phyloP scores from a whole-genome alignment of 1,284 basidiomycete species.

The Earliella scabrosa region DNA sequence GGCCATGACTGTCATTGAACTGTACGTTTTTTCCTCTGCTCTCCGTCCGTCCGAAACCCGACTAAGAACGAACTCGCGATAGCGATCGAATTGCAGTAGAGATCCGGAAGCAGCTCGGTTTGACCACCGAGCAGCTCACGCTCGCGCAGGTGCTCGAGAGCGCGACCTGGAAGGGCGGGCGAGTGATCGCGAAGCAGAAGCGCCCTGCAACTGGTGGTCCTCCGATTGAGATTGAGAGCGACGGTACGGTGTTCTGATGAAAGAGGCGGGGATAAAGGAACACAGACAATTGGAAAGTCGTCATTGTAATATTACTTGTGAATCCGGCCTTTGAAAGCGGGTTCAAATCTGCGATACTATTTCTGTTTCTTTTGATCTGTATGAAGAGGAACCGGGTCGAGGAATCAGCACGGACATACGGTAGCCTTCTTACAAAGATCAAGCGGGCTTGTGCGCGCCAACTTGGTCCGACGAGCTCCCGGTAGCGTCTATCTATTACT shows the following conservation, averaged over 20 bases:
- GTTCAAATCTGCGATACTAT: no score
- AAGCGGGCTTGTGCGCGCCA: no score
- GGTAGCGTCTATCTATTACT: no score
- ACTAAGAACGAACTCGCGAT: neutral
- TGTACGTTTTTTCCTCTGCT: slow-evolving; percentile 56
- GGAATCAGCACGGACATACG: no score
- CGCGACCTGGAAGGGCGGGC: slow-evolving; percentile 95
- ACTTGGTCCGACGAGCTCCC: no score
- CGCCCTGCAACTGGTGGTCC: slow-evolving; percentile 80
- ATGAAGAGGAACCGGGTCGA: no score
- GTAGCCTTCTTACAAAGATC: no score
- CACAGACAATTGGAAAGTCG: neutral
- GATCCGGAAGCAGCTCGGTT: slow-evolving; percentile 63
- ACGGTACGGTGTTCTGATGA: slow-evolving; percentile 80
- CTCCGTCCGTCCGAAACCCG: neutral
- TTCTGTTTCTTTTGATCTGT: no score
- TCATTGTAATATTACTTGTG: no score
- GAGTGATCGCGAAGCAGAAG: slow-evolving; percentile 86
- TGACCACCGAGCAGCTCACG: slow-evolving; percentile 55
- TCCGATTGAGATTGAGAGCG: slow-evolving; percentile 86
- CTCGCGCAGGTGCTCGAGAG: slow-evolving; percentile 92
- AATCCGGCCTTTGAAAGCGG: no score
- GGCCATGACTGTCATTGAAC: slow-evolving; percentile 89
- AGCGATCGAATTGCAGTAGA: slow-evolving; percentile 83
- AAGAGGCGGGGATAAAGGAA: neutral